Conservation (phyloP, 2,329 filamentous ascomycete species). For the Neopestalotiopsis clavispora region DNA sequence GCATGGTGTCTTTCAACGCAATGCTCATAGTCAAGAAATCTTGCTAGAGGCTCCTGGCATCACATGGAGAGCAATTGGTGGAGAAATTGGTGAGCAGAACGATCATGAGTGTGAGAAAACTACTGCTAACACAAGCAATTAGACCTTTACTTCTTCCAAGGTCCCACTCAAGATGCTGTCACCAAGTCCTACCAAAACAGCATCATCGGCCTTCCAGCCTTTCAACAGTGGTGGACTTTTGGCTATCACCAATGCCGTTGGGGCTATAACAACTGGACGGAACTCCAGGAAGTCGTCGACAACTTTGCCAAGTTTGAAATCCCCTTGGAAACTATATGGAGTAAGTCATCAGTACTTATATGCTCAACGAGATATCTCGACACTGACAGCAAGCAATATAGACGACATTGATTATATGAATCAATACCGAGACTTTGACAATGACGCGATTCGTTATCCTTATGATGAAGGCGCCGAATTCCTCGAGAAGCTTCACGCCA, state of each 20-base stretch:
- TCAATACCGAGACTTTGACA: conserved; percentile 64
- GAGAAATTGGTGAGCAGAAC: conserved; percentile 55
- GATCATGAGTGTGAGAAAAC: background rate
- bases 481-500: conserved; percentile 64
- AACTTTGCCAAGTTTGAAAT: conserved; percentile 69
- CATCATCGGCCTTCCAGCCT: conserved; percentile 71
- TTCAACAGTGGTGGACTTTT: conserved; percentile 83
- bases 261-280: conserved; percentile 78
- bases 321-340: conserved; percentile 76
- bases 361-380: conserved; percentile 40
- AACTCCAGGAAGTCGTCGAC: conserved; percentile 68
- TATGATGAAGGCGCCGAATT: conserved; percentile 64
- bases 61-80: conserved; percentile 77
- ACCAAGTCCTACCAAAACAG: conserved; percentile 72
- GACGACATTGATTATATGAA: conserved; percentile 77
- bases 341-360: conserved; percentile 38
- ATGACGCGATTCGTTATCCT: conserved; percentile 62
- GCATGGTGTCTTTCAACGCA: conserved; percentile 79
- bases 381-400: conserved; percentile 46
- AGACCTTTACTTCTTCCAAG: conserved; percentile 80
- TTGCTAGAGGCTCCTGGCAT: conserved; percentile 67
- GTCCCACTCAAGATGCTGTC: conserved; percentile 70
- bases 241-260: conserved; percentile 86
- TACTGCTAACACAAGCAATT: background rate
- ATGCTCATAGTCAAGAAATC: conserved; percentile 77